Evolutionary conservation across 2,329 filamentous ascomycete species (phyloP).

Genomic region (Trichoderma semiorbis): DNA sequence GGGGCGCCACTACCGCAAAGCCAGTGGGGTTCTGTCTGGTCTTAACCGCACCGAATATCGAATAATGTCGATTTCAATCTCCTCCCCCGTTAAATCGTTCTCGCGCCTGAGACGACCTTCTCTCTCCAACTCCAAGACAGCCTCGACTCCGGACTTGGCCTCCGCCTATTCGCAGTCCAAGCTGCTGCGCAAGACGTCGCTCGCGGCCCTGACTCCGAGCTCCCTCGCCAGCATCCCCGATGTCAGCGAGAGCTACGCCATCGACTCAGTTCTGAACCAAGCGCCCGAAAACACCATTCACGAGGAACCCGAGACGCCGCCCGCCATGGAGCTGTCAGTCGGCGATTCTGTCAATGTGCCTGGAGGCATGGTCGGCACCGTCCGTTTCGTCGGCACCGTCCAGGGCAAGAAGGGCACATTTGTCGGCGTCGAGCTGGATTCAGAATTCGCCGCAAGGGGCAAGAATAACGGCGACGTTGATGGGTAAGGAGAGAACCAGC

Average conservation of each 20-base stretch:
- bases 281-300: constrained; percentile 38
- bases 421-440: constrained; percentile 83
- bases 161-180: constrained; percentile 50
- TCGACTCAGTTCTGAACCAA: constrained; percentile 49
- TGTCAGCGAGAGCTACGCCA: constrained; percentile 61
- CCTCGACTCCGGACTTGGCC: constrained; percentile 59
- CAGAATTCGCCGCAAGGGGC: constrained; percentile 75
- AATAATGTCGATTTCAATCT: neutral
- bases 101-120: constrained; percentile 41
- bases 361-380: constrained; percentile 83
- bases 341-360: constrained; percentile 89
- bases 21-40: neutral
- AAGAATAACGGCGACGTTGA: constrained; percentile 98
- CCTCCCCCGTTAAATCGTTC: constrained; percentile 17
- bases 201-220: constrained; percentile 63
- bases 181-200: constrained; percentile 65
- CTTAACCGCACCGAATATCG: neutral
- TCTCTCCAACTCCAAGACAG: constrained; percentile 37
- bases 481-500: constrained; percentile 57
- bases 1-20: neutral
- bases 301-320: constrained; percentile 51
- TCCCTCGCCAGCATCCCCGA: constrained; percentile 64
- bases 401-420: constrained; percentile 88
- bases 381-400: constrained; percentile 85
- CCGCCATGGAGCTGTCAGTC: constrained; percentile 57